phyloP scores from a whole-genome alignment of 2,329 filamentous ascomycete species.

The Sclerotinia spermophila region DNA sequence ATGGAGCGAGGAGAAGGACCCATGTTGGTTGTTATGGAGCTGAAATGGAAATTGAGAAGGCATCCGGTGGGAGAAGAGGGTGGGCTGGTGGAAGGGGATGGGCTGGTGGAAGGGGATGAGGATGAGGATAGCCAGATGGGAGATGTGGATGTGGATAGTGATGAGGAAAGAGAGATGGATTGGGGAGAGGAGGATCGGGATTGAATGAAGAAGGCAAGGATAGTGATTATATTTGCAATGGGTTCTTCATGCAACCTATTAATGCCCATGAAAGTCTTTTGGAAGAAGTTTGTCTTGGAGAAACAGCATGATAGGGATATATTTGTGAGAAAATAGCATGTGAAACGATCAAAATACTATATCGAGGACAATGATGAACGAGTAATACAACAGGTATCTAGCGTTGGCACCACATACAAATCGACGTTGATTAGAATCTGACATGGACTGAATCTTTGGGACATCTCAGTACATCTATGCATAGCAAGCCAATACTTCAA shows the following conservation, averaged over 20 bases:
- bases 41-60: not conserved
- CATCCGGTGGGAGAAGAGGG: not conserved
- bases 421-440: too few species aligned
- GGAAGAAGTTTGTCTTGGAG: too few species aligned
- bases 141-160: not conserved
- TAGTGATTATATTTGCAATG: not conserved
- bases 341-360: not conserved
- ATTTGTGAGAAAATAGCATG: not conserved
- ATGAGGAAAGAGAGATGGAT: not conserved
- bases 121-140: not conserved
- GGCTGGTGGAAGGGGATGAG: not conserved
- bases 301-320: too few species aligned
- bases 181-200: not conserved
- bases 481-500: not conserved
- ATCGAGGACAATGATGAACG: not conserved
- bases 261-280: not conserved
- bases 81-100: not conserved
- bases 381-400: not conserved
- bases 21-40: constrained; percentile 2
- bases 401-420: too few species aligned
- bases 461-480: not conserved
- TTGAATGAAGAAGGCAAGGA: not conserved
- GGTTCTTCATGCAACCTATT: not conserved
- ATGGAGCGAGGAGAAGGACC: not conserved
- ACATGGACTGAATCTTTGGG: too few species aligned